Evolutionary conservation across 192 early-diverging fungal genomes (phyloP), one percentile per base, ranked within the genome.

Genomic region (Kickxella alabastrina): DNA sequence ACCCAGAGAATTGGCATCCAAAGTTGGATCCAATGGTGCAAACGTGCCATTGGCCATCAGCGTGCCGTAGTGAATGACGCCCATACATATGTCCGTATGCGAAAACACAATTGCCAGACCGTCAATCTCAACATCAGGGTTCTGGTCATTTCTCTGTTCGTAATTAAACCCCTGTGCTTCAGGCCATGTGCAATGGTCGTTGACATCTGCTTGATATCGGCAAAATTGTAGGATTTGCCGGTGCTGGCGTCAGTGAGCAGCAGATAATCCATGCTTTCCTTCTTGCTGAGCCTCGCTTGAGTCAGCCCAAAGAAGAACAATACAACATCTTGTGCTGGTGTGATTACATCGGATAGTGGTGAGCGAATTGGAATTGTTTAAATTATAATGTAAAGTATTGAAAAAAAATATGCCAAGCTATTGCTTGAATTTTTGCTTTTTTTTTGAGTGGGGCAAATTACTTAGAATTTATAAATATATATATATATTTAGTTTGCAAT

Each of bases 31-130:
- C 10, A 75, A 12, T 7, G 49, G 29, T 6, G 54, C 43, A 21
- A 56, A 54, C 4, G 49, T 49, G 19, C 71, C 65, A 21, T 52
- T 65, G 13, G 62, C 65, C 43, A 75, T 50, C 23, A 75, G 23
- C 2, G 47, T 46, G 18, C 65, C 71, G 17, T 54, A 57, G 41
- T 75, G 52, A 1, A 68, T 49, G 12, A 52, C 14, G 34, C 44
- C 49, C n/a, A 59, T 45, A 26, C 39, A 21, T 21, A 68, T 62
- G n/a, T 53, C 24, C 25, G 37, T 12, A 0, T 45, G 55, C 7
- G 52, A 14, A n/a, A 59, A 57, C 27, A 68, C 64, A 3, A 27
- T 48, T 7, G 34, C 54, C 3, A 48, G 23, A 40, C 22, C 46
- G 10, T 25, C 44, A 1, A 42, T 56, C 1, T 39, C 29, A 13